Percentiles rank a stretch among this genome's conserved stretches.
Evolutionary conservation across 345 rosid genomes (phyloP).

Genomic region (Raphanus sativus): DNA sequence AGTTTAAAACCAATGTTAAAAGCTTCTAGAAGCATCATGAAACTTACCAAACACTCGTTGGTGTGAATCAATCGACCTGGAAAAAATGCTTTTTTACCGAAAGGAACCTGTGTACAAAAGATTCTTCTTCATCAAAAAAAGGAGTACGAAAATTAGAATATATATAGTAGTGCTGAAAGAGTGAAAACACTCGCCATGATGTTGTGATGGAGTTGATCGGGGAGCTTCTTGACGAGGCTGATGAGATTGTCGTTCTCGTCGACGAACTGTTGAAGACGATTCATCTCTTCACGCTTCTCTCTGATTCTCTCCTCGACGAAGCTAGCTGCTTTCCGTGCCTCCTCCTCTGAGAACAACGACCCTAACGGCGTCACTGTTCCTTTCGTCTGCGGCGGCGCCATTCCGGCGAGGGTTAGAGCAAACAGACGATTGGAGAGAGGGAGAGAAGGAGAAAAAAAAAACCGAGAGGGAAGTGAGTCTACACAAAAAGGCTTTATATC

Average conservation of each 20-base stretch:
- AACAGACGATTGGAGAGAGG: background rate
- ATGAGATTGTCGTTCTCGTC: conserved; percentile 64
- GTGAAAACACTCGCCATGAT: conserved; percentile 52
- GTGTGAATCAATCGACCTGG: conserved; percentile 89
- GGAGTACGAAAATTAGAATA: background rate
- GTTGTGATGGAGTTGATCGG: conserved; percentile 78
- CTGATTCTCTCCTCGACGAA: conserved; percentile 62
- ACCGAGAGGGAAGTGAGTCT: conserved; percentile 27
- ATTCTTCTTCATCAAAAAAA: background rate
- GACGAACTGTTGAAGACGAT: conserved; percentile 50
- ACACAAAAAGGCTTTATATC: background rate
- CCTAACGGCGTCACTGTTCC: conserved; percentile 72
- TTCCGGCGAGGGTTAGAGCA: conserved; percentile 35
- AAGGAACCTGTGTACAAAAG: conserved; percentile 62
- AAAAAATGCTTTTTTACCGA: conserved; percentile 80
- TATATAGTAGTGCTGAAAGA: background rate
- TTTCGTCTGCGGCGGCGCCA: conserved; percentile 39
- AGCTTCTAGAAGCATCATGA: background rate
- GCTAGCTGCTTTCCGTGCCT: conserved; percentile 64
- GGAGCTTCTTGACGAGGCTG: conserved; percentile 65
- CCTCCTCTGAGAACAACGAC: conserved; percentile 62
- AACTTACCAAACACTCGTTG: conserved; percentile 75
- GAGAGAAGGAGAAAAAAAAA: background rate
- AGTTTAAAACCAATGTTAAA: background rate
- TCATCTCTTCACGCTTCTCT: conserved; percentile 61